phyloP scores from a whole-genome alignment of 2,329 filamentous ascomycete genomes.

The Colletotrichum somersetense region DNA sequence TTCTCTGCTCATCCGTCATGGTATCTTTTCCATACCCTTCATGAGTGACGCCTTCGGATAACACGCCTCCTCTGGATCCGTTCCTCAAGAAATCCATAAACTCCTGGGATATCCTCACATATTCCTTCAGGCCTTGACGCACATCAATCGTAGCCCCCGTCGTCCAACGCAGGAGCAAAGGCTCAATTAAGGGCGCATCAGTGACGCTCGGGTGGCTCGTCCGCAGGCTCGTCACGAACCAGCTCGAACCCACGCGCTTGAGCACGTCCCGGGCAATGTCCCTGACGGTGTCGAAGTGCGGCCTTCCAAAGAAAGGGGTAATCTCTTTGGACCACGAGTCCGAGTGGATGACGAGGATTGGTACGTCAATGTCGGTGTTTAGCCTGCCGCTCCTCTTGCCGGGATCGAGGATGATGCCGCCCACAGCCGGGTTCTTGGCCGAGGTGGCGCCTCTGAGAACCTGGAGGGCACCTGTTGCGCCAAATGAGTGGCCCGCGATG shows the following conservation, averaged over 20 bases:
- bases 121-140: conserved; percentile 68
- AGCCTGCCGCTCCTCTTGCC: conserved; percentile 74
- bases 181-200: conserved; percentile 75
- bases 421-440: conserved; percentile 65
- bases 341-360: conserved; percentile 72
- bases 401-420: conserved; percentile 73
- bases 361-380: conserved; percentile 69
- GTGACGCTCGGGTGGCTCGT: conserved; percentile 74
- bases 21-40: conserved; percentile 54
- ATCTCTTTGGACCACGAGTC: conserved; percentile 72
- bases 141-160: conserved; percentile 72
- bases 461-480: conserved; percentile 73
- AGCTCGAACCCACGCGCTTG: conserved; percentile 57
- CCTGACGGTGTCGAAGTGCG: conserved; percentile 74
- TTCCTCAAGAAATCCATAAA: conserved; percentile 65
- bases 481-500: conserved; percentile 74
- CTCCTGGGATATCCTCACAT: conserved; percentile 69
- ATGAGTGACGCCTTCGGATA: conserved; percentile 63
- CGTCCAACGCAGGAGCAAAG: conserved; percentile 69
- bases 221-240: conserved; percentile 68
- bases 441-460: conserved; percentile 56
- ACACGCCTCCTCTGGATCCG: conserved; percentile 59
- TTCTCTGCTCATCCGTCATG: conserved; percentile 51
- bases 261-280: conserved; percentile 59
- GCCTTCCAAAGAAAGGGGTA: conserved; percentile 71